Evolutionary conservation across 1,139 yeast genomes (phyloP), one percentile per base, ranked within the genome.

Genomic region (Blastobotrys buckinghamii): DNA sequence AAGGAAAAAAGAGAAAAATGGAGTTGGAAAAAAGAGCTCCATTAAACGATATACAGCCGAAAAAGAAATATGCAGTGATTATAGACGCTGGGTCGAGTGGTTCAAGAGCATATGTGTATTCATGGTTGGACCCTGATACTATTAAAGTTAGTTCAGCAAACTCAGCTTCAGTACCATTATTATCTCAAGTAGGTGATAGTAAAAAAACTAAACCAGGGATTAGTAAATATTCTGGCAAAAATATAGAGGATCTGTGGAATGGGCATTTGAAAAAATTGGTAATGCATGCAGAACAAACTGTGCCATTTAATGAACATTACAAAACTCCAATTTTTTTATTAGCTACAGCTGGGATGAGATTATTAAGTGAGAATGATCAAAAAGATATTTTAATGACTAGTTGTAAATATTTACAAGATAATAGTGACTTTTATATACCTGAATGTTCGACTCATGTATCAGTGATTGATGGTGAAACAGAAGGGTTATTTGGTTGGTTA

Each of bases 41-140:
- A 6, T 19, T 19, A 4, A 13, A 9, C 6, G 26, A 17, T 19
- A 30, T 26, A 3, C 34, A 42, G 34, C 37, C 43, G 10, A 22
- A 19, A 12, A 39, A 42, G 20, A 42, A 42, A 30, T 85, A 84
- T 64, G 82, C 86, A 1, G 78, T 87, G 2, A 74, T 87, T 8
- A 77, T 87, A 7, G 96, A 87, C 63, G 85, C 95, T 0, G 95
- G 96, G 0, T 84, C 94, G 1, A 81, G 80, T 47, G 95, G 95
- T 0, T 81, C 94, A 0, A 68, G 95, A 19, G 86, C 84, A 0
- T 83, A 76, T 58, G 77, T 87, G 2, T 87, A 86, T 64, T 73
- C 76, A 50, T 84, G 89, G 90, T 16, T 30, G 3, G 40, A 22
- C 12, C 16, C 27, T 7, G 32, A 12, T 6, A 6, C 16, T 22